These are phyloP conservation scores for Epichloe bromicola DNA, from an alignment of 2,329 filamentous ascomycete species.

Conservation along the genomic window DNA sequence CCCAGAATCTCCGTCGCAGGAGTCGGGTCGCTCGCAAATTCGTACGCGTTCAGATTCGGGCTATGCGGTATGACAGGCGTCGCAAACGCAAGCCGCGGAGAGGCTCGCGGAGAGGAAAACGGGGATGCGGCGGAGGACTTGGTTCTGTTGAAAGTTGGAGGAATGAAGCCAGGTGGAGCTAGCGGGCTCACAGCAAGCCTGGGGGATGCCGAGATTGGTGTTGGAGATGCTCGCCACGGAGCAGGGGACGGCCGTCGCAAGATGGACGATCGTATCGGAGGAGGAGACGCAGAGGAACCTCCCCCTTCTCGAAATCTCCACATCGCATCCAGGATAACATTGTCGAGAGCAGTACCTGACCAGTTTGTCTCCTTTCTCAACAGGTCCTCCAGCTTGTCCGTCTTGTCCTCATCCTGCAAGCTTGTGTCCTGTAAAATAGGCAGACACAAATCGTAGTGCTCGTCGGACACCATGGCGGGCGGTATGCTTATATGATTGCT, in stretches of 20 bases:
- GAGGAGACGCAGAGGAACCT: slow-evolving; percentile 57
- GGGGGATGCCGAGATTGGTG: slow-evolving; percentile 67
- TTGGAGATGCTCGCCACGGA: slow-evolving; percentile 77
- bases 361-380: slow-evolving; percentile 67
- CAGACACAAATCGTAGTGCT: slow-evolving; percentile 82
- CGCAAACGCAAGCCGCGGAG: slow-evolving; percentile 78
- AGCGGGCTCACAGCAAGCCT: slow-evolving; percentile 71
- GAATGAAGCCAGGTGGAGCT: slow-evolving; percentile 70
- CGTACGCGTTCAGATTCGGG: slow-evolving; percentile 86
- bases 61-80: slow-evolving; percentile 88
- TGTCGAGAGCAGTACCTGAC: slow-evolving; percentile 67
- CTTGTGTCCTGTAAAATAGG: slow-evolving; percentile 71
- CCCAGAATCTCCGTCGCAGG: slow-evolving; percentile 77
- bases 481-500: neutral
- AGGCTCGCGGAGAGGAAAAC: slow-evolving; percentile 87
- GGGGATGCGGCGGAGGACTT: slow-evolving; percentile 75
- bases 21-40: slow-evolving; percentile 73
- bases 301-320: slow-evolving; percentile 71
- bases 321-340: slow-evolving; percentile 78
- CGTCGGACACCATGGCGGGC: slow-evolving; percentile 72
- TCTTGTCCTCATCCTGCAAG: slow-evolving; percentile 90
- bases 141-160: slow-evolving; percentile 59
- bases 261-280: slow-evolving; percentile 76
- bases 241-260: slow-evolving; percentile 85
- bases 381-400: slow-evolving; percentile 77